Evolutionary conservation across 352 stramenopile genomes (phyloP), one percentile per base, ranked within the genome.

Genomic region (Halophytophthora polymorphica): DNA sequence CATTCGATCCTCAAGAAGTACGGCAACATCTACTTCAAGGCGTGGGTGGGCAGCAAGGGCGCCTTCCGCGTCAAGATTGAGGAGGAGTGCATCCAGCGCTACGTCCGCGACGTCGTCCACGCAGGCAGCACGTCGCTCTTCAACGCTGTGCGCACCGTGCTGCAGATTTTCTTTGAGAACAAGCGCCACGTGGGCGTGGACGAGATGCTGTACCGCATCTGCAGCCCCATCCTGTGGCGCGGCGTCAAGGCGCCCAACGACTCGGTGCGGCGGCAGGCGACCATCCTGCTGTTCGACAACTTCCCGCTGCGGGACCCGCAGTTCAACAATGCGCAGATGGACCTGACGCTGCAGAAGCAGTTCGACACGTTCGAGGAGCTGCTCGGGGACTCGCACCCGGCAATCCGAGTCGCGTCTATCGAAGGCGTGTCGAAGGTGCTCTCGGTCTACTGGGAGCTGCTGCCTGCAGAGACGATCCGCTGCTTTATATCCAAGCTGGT

Each of bases 161-260:
- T 95, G 22, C 77, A 88, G 33, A 83, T 91, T 34, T 95, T 94
- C 53, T 93, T 90, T 39, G 82, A 92, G 28, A 90, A 90, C 67
- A 95, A 95, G 37, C 71, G 77, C 5, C 82, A 90, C 49, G 68
- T 69, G 17, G 83, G 80, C 25, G 80, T 93, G 0, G 84, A 95
- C 23, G 78, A 91, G 39, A 91, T 93, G 84, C 69, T 95, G 6
- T 92, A 87, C 43, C 77, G 77, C 6, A 77, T 89, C 14, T 88
- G 73, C n/a, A 90, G 83, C 37, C 84, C 84, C 7, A 90, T 95
- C 41, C 45, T 95, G 23, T 95, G 84, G 84, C 80, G 84, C 47
- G 82, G 77, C 42, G 80, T 93, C 12, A 89, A 89, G 42, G 85
- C 85, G 5, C 75, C 80, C 6, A 92, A 93, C 33, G 83, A 92